These are phyloP conservation scores for Coffea eugenioides DNA, from an alignment of 257 asterid genomes.

Conservation along the genomic window DNA sequence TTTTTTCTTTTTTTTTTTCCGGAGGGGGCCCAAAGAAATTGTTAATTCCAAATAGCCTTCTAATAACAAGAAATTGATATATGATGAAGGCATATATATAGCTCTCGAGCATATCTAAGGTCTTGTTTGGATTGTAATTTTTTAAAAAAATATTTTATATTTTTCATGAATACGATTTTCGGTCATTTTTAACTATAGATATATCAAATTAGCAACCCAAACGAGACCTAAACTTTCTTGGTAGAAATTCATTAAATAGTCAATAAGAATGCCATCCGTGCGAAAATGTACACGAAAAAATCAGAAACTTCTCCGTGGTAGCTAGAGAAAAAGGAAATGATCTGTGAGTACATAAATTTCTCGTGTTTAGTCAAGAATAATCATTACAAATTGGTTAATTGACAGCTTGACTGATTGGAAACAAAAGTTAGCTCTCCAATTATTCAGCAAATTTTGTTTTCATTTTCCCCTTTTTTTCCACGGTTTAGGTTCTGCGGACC, in stretches of 20 bases:
- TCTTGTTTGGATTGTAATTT: no score
- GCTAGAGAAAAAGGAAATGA: neutral
- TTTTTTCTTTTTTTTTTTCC: no score
- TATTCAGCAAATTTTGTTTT: slow-evolving; percentile 2
- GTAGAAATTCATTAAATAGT: slow-evolving; percentile 1
- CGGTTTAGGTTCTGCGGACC: neutral
- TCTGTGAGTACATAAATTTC: neutral
- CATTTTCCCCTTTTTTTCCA: neutral
- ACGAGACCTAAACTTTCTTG: no score
- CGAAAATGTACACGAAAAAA: slow-evolving; percentile 15
- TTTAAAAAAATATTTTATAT: no score
- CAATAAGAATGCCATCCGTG: slow-evolving; percentile 23
- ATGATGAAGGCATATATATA: no score
- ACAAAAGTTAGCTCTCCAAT: neutral
- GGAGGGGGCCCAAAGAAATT: no score
- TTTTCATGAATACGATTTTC: no score
- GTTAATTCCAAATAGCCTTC: no score
- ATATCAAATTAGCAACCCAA: no score
- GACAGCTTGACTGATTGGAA: slow-evolving; percentile 19
- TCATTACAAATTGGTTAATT: slow-evolving; percentile 22
- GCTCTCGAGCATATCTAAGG: neutral
- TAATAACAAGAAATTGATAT: no score
- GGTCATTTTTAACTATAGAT: no score
- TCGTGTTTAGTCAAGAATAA: slow-evolving; percentile 25
- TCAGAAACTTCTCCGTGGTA: no score